A percentile compares a stretch with the other conserved stretches of the same genome.
phyloP scores from a whole-genome alignment of 2,329 filamentous ascomycete species.

The Seiridium cupressi region DNA sequence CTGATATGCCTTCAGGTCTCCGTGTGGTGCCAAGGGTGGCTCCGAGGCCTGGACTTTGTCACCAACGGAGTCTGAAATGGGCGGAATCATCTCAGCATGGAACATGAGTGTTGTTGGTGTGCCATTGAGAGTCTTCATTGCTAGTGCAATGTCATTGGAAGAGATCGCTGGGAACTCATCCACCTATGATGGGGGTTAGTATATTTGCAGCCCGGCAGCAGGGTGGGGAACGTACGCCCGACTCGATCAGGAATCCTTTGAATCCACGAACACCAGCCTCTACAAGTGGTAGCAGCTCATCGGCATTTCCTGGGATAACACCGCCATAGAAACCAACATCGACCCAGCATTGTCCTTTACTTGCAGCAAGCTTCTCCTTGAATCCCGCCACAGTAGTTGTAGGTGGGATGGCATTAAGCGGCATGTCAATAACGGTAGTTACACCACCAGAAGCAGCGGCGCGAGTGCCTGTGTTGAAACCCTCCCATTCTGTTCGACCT shows the following conservation, averaged over 20 bases:
- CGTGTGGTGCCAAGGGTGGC: constrained; percentile 68
- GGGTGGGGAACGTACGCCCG: constrained; percentile 64
- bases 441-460: constrained; percentile 95
- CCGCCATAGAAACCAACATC: constrained; percentile 99
- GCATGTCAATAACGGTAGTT: constrained; percentile 97
- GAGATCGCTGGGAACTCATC: constrained; percentile 96
- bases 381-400: constrained; percentile 86
- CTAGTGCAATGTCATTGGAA: constrained; percentile 71
- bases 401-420: constrained; percentile 92
- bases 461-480: constrained; percentile 90
- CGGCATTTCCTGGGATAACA: constrained; percentile 83
- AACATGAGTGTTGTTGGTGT: constrained; percentile 94
- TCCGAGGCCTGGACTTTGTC: constrained; percentile 71
- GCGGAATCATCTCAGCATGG: constrained; percentile 97
- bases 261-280: constrained; percentile 88
- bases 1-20: constrained; percentile 73
- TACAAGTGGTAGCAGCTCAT: constrained; percentile 76
- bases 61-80: constrained; percentile 74
- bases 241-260: constrained; percentile 97
- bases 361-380: constrained; percentile 81
- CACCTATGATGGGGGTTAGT: constrained; percentile 51
- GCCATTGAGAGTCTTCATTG: constrained; percentile 77
- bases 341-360: constrained; percentile 89
- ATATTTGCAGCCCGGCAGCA: background rate
- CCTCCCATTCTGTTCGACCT: constrained; percentile 96